These are phyloP conservation scores for Quercus mongolica DNA, from an alignment of 306 rosid species.

Conservation along the genomic window DNA sequence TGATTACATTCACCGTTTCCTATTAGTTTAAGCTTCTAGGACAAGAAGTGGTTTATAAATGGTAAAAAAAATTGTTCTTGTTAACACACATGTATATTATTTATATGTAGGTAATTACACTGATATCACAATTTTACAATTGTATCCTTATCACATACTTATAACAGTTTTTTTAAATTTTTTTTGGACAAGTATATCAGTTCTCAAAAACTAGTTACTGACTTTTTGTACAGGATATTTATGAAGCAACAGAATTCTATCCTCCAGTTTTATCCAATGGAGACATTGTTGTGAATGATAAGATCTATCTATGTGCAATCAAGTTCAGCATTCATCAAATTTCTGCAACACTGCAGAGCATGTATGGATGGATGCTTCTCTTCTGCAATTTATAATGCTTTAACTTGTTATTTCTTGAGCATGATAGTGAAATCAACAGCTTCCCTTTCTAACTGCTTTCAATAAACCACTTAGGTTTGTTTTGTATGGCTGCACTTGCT, in stretches of 20 bases:
- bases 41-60: no score
- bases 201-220: not conserved
- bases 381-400: slow-evolving; percentile 12
- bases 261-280: slow-evolving; percentile 50
- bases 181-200: not conserved
- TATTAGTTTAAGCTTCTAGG: no score
- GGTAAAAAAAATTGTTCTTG: not conserved
- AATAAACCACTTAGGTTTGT: not conserved
- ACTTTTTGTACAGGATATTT: slow-evolving; percentile 62
- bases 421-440: not conserved
- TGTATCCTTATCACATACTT: not conserved
- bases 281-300: slow-evolving; percentile 43
- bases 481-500: not conserved
- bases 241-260: slow-evolving; percentile 82
- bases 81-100: no score
- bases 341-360: slow-evolving; percentile 57
- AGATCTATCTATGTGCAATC: slow-evolving; percentile 45
- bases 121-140: no score
- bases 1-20: no score
- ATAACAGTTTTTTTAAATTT: not conserved
- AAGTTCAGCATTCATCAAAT: slow-evolving; percentile 59
- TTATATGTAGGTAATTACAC: no score
- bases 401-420: not conserved
- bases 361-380: slow-evolving; percentile 49
- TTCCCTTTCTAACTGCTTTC: not conserved